Evolutionary conservation across 2,329 filamentous ascomycete genomes (phyloP).

Genomic region (Cordyceps cateniannulata): DNA sequence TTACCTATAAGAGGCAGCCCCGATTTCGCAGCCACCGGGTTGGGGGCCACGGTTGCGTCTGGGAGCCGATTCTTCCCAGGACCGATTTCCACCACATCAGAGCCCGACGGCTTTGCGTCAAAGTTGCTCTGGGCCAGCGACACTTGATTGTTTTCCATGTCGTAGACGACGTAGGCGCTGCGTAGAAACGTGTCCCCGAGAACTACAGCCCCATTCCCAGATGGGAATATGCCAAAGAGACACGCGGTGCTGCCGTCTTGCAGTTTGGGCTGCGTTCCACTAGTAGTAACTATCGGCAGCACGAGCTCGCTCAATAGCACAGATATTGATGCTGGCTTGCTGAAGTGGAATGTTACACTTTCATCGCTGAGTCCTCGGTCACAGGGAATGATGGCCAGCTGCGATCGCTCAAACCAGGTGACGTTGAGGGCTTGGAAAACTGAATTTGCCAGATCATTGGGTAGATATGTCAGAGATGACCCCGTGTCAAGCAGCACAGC

Average conservation of each 20-base stretch:
- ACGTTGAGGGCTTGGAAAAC: constrained; percentile 56
- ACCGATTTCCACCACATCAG: constrained; percentile 49
- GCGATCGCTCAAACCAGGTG: constrained; percentile 45
- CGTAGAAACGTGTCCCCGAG: constrained; percentile 71
- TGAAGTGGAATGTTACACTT: constrained; percentile 47
- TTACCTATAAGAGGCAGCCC: constrained; percentile 24
- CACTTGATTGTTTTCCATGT: constrained; percentile 65
- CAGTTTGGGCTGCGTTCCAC: constrained; percentile 44
- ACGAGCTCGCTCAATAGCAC: constrained; percentile 56
- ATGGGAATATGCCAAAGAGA: constrained; percentile 60
- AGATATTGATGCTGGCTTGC: constrained; percentile 40
- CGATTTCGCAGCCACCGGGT: constrained; percentile 43
- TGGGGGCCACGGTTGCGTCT: constrained; percentile 42
- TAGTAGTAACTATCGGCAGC: constrained; percentile 41
- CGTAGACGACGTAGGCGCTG: constrained; percentile 70
- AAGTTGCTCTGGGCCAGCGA: constrained; percentile 62
- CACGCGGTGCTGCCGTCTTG: constrained; percentile 50
- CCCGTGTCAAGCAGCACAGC: constrained; percentile 67
- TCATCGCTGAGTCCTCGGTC: constrained; percentile 35
- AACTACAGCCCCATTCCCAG: constrained; percentile 48
- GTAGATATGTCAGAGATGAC: constrained; percentile 61
- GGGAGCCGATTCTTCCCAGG: constrained; percentile 44
- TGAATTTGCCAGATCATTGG: constrained; percentile 42
- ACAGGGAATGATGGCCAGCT: constrained; percentile 57
- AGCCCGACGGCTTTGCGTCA: constrained; percentile 38